phyloP scores from a whole-genome alignment of 202 grass and related monocot genomes.

The Panicum virgatum region DNA sequence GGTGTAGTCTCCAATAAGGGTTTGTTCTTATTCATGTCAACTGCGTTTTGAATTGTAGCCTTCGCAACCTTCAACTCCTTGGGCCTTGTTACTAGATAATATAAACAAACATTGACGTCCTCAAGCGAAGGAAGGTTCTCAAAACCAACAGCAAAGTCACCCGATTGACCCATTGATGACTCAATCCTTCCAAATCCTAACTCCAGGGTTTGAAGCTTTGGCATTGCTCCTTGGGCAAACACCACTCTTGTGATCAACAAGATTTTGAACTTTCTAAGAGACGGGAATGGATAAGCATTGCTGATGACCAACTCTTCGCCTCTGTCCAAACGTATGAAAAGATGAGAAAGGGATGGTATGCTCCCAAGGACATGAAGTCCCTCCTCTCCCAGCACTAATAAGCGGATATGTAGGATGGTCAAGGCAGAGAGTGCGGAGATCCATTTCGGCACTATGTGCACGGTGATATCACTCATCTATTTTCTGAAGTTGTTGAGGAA shows the following conservation, averaged over 20 bases:
- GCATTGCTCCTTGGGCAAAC: not conserved
- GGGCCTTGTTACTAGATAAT: too few relatives aligned
- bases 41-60: not conserved
- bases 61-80: not conserved
- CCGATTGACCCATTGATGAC: too few relatives aligned
- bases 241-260: not conserved
- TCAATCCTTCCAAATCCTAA: not conserved
- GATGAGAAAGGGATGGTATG: not conserved
- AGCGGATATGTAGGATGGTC: accelerated
- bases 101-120: accelerated
- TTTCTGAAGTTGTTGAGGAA: too few relatives aligned
- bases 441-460: not conserved
- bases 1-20: not conserved
- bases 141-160: not conserved
- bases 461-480: too few relatives aligned
- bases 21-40: not conserved
- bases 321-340: not conserved
- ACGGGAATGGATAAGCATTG: not conserved
- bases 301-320: not conserved
- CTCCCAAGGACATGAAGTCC: conserved; percentile 7
- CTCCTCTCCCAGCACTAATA: not conserved
- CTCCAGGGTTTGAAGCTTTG: not conserved
- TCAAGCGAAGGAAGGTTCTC: not conserved
- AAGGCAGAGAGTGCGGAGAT: not conserved
- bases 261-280: not conserved